A percentile compares a stretch with the other conserved stretches of the same genome.
Conservation (phyloP, 2,329 filamentous ascomycete genomes). For the Didymella arachidicola region DNA sequence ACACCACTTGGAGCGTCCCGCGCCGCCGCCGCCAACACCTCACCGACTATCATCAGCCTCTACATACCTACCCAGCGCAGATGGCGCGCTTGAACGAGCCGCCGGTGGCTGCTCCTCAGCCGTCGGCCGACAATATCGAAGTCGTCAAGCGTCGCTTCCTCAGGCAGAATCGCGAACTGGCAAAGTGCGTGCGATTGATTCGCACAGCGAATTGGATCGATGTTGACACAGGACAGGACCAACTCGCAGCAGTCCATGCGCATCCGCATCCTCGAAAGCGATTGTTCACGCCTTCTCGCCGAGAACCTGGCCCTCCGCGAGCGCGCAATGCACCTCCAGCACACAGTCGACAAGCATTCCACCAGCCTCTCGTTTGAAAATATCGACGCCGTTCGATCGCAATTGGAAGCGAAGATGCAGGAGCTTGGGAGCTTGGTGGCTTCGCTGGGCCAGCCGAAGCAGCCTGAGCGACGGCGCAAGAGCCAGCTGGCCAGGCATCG, state of each 20-base stretch:
- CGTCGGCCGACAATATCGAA: slow-evolving; percentile 73
- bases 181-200: slow-evolving; percentile 53
- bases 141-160: slow-evolving; percentile 75
- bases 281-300: slow-evolving; percentile 76
- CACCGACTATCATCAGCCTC: slow-evolving; percentile 40
- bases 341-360: slow-evolving; percentile 69
- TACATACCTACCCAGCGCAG: slow-evolving; percentile 53
- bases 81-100: slow-evolving; percentile 87
- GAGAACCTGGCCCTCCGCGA: slow-evolving; percentile 79
- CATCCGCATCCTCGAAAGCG: slow-evolving; percentile 78
- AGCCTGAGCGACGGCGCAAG: slow-evolving; percentile 46
- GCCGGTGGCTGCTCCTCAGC: slow-evolving; percentile 51
- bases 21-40: slow-evolving; percentile 21
- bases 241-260: slow-evolving; percentile 81
- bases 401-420: slow-evolving; percentile 74
- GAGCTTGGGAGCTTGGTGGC: slow-evolving; percentile 74
- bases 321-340: slow-evolving; percentile 73
- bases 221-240: slow-evolving; percentile 56
- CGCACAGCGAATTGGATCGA: neutral
- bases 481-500: slow-evolving; percentile 60
- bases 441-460: slow-evolving; percentile 62
- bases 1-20: slow-evolving; percentile 22
- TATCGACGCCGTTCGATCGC: slow-evolving; percentile 72
- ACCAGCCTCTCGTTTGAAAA: slow-evolving; percentile 69
- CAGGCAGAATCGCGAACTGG: slow-evolving; percentile 84